These are phyloP conservation scores for Monilinia fructicola DNA, from an alignment of 2,329 filamentous ascomycete species.

Conservation along the genomic window DNA sequence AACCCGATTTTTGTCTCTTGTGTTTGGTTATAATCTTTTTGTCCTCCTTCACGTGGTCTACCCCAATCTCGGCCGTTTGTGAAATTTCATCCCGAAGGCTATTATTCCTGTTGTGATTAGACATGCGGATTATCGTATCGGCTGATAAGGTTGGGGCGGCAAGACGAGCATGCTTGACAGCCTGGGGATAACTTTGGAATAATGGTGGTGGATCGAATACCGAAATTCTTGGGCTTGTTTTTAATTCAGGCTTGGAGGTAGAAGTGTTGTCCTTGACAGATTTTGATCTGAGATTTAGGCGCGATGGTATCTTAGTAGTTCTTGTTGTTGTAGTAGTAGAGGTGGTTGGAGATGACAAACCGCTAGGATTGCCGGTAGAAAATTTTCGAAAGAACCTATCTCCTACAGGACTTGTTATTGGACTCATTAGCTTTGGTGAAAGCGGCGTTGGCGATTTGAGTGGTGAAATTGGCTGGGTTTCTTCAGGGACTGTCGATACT, in stretches of 20 bases:
- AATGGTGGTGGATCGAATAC: conserved; percentile 71
- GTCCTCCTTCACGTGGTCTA: conserved; percentile 24
- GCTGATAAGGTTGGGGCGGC: conserved; percentile 65
- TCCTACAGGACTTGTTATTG: conserved; percentile 29
- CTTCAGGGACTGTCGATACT: conserved; percentile 30
- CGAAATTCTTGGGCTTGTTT: conserved; percentile 31
- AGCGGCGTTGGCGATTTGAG: conserved; percentile 8
- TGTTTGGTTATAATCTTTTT: conserved; percentile 46
- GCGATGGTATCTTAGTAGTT: conserved; percentile 28
- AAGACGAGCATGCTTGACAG: conserved; percentile 71
- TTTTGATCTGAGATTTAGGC: conserved; percentile 34
- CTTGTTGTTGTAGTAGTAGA: conserved; percentile 28
- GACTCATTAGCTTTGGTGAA: conserved; percentile 27
- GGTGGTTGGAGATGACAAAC: conserved; percentile 24
- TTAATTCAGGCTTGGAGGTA: conserved; percentile 25
- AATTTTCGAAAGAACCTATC: conserved; percentile 24
- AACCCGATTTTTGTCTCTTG: conserved; percentile 41
- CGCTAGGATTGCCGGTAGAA: conserved; percentile 24
- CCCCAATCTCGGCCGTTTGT: conserved; percentile 33
- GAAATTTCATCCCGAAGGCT: conserved; percentile 44
- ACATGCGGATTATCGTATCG: conserved; percentile 65
- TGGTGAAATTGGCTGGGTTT: conserved; percentile 21
- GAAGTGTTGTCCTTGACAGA: conserved; percentile 31
- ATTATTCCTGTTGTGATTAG: conserved; percentile 51
- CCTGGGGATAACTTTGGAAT: conserved; percentile 84